Base-by-base conservation (phyloP, 2,329 filamentous ascomycete species). In the Pseudonectria foliicola region DNA sequence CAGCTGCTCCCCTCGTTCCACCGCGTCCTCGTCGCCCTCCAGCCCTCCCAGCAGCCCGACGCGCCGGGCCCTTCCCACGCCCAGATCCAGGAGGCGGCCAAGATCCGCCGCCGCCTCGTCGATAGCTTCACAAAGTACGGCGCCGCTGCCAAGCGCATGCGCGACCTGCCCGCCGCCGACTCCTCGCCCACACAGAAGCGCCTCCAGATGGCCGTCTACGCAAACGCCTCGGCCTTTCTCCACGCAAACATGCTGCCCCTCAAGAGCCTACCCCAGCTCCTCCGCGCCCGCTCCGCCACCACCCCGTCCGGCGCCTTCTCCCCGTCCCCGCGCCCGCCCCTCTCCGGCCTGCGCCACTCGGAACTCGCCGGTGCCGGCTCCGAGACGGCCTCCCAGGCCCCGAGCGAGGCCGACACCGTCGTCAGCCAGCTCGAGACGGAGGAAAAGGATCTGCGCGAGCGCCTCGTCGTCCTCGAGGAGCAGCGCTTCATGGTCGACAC, bases 71-170 rank as follows among this genome's bases (percentile, higher is more conserved):
- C 73, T 0, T 73, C 66, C 2, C 71, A 71, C 7, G 68, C 77
- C 5, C 85, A 94, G 55, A 79, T 95, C 29, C 74, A 85, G 34
- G 88, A 95, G 49, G 89, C 89, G 0, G 81, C 82, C 29, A 93
- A 92, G 60, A 83, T 93, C 10, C 82, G 89, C n/a, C 93, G 87
- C 57, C 75, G 88, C 14, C 70, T 95, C 1, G 89, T 87, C 39
- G 89, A 95, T 50, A 84, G 86, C 7, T 95, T 95, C 52, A 75
- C 80, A 10, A 89, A 95, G 51, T 95, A 94, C 56, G 85, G 93
- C 49, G 67, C 77, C 3, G 86, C 87, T 1, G 87, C 88, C 3
- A 80, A 83, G 44, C 76, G 88, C 4, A 77, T 95, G 37, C 78
- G 88, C 21, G 85, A 93, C 51, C 64, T 95, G 31, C 80, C 80